A percentile compares a stretch with the other conserved stretches of the same genome.
Evolutionary conservation across 2,329 filamentous ascomycete species (phyloP).

Genomic region (Colletotrichum paranaense): DNA sequence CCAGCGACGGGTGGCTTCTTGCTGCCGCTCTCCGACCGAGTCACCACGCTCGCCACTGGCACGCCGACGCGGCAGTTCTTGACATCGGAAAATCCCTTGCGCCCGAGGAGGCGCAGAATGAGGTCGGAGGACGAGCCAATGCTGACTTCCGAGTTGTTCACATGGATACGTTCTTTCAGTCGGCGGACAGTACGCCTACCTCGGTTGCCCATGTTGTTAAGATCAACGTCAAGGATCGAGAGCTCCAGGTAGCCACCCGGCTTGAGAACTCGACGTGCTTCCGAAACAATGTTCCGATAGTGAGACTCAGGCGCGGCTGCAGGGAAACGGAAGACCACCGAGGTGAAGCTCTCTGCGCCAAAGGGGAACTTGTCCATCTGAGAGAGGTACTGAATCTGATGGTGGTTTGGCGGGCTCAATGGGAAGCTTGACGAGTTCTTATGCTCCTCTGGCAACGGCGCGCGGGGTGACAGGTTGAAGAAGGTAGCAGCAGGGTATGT

Average conservation of each 20-base stretch:
- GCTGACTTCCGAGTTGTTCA: slow-evolving; percentile 67
- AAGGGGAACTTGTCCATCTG: slow-evolving; percentile 79
- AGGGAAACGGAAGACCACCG: slow-evolving; percentile 83
- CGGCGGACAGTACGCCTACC: slow-evolving; percentile 75
- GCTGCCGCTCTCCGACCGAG: slow-evolving; percentile 40
- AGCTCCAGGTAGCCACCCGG: slow-evolving; percentile 85
- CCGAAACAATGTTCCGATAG: slow-evolving; percentile 77
- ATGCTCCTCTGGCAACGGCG: slow-evolving; percentile 59
- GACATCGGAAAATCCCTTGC: slow-evolving; percentile 76
- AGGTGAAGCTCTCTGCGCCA: slow-evolving; percentile 78
- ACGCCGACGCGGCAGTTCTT: slow-evolving; percentile 83
- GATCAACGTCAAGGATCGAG: slow-evolving; percentile 80
- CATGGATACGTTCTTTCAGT: slow-evolving; percentile 77
- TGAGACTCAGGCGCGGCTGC: slow-evolving; percentile 74
- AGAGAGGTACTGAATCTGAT: slow-evolving; percentile 76
- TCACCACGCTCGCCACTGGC: slow-evolving; percentile 71
- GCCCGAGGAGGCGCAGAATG: slow-evolving; percentile 74
- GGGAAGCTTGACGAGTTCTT: slow-evolving; percentile 60
- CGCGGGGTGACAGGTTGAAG: slow-evolving; percentile 77
- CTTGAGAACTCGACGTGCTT: slow-evolving; percentile 81
- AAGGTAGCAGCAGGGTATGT: slow-evolving; percentile 81
- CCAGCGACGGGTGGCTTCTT: slow-evolving; percentile 27
- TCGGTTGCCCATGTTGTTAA: slow-evolving; percentile 83
- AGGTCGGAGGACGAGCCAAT: slow-evolving; percentile 70
- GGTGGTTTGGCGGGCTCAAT: slow-evolving; percentile 75